phyloP scores from a whole-genome alignment of 2,329 filamentous ascomycete genomes.

The Exophiala xenobiotica region DNA sequence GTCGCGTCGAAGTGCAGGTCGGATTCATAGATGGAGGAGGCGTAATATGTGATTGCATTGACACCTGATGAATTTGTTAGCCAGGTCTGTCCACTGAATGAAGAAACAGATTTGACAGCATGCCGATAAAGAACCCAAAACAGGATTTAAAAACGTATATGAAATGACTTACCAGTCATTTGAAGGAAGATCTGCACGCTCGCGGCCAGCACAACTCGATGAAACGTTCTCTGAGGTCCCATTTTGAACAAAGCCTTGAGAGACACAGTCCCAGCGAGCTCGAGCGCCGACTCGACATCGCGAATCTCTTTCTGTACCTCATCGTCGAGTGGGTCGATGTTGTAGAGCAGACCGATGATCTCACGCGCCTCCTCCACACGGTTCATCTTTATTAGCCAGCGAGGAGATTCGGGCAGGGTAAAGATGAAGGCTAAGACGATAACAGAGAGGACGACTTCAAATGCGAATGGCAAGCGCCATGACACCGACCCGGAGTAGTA shows the following conservation, averaged over 20 bases:
- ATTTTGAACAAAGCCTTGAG: neutral
- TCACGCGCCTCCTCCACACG: neutral
- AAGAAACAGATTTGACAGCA: no score
- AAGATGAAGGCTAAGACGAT: neutral
- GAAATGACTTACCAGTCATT: no score
- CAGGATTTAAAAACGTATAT: no score
- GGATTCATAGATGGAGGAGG: constrained; percentile 43
- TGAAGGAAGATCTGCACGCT: neutral
- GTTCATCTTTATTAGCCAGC: neutral
- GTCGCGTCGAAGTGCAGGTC: constrained; percentile 49
- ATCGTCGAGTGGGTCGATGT: neutral
- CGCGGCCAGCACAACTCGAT: neutral
- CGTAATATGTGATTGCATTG: constrained; percentile 47
- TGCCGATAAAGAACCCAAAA: no score
- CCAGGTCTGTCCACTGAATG: no score
- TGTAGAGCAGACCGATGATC: constrained; percentile 34
- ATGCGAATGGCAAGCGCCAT: neutral
- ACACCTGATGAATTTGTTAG: no score
- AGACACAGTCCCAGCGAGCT: neutral
- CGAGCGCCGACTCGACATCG: neutral
- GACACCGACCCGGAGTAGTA: neutral
- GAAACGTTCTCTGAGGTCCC: neutral
- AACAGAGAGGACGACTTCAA: neutral
- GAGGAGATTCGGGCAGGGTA: neutral
- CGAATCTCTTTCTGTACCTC: neutral